Evolutionary conservation across 148 eudicot species (phyloP).

Genomic region (Persicaria maculosa): DNA sequence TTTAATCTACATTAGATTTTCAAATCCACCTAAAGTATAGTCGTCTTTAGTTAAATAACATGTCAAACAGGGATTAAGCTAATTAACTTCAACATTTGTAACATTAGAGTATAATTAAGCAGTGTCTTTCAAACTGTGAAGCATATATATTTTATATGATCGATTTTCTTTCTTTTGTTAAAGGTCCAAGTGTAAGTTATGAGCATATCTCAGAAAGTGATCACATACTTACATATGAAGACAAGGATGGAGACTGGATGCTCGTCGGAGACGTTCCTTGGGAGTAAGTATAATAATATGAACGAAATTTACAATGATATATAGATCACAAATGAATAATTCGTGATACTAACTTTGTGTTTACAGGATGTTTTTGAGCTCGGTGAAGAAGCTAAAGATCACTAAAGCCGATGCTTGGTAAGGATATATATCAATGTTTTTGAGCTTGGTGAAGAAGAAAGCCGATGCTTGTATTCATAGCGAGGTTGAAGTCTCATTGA

Average conservation of each 20-base stretch:
- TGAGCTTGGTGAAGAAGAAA: slow-evolving; percentile 20
- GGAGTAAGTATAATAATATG: slow-evolving; percentile 15
- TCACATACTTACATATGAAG: slow-evolving; percentile 29
- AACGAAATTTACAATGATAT: too few relatives aligned
- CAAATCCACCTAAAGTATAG: too few relatives aligned
- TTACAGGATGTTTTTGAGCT: slow-evolving; percentile 25
- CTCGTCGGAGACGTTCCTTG: slow-evolving; percentile 25
- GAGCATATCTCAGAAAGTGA: slow-evolving; percentile 1
- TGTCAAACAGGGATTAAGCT: too few relatives aligned
- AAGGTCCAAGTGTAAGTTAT: slow-evolving; percentile 14
- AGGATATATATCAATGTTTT: slow-evolving; percentile 10
- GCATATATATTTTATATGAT: too few relatives aligned
- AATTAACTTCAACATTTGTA: too few relatives aligned
- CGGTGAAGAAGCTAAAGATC: slow-evolving; percentile 29
- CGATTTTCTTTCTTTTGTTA: not conserved
- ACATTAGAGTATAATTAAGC: too few relatives aligned
- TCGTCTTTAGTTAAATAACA: too few relatives aligned
- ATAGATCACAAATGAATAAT: too few relatives aligned
- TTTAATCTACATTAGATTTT: too few relatives aligned
- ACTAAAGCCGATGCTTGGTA: slow-evolving; percentile 10
- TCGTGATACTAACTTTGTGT: too few relatives aligned
- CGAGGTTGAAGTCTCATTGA: too few relatives aligned
- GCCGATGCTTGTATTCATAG: slow-evolving; percentile 9
- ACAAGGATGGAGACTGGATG: slow-evolving; percentile 40
- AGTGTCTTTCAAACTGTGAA: too few relatives aligned